Evolutionary conservation across 257 asterid genomes (phyloP), one percentile per base, ranked within the genome.

Genomic region (Nicotiana obtusifolia): DNA sequence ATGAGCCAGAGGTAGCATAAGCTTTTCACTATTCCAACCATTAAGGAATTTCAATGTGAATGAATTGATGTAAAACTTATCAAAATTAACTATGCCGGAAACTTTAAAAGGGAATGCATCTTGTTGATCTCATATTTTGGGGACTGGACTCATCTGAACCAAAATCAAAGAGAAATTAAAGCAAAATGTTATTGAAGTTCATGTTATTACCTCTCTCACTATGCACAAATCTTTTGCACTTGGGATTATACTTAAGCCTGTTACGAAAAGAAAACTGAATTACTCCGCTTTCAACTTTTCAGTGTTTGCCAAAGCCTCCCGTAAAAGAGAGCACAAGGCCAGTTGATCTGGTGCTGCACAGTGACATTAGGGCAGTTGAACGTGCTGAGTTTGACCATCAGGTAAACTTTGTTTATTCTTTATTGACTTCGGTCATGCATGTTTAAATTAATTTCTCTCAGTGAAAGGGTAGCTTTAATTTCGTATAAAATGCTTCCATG

Each of bases 361-460:
- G 93, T 82, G 97, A 92, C 53, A 60, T 91, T 64, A 88, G 98
- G 88, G 99, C 98, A 8, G 91, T 81, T 7, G 98, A 96, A 81
- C 93, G 99, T 73, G 92, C 94, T 22, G 98, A 94, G 80, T 96
- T 94, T 83, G 98, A 96, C 83, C 87, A 90, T 30, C 98, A 93
- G 95, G 95, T 91, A 88, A 24, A 80, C 19, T 66, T 73, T 78
- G 37, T 20, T 56, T 76, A 64, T 54, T 68, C 76, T 61, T 64
- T 37, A 61, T 9, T 3, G 47, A 56, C 30, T 64, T 80, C 47
- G 76, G 22, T 44, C 26, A 24, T 80, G 64, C 62, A 22, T 24
- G 41, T 35, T 19, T 11, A 79, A 69, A 13, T 49, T 44, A 20
- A 71, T 41, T 22, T 20, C 47, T 19, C 16, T 5, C 41, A 68